Evolutionary conservation across 306 rosid genomes (phyloP).

Genomic region (Inga leiocalycina): DNA sequence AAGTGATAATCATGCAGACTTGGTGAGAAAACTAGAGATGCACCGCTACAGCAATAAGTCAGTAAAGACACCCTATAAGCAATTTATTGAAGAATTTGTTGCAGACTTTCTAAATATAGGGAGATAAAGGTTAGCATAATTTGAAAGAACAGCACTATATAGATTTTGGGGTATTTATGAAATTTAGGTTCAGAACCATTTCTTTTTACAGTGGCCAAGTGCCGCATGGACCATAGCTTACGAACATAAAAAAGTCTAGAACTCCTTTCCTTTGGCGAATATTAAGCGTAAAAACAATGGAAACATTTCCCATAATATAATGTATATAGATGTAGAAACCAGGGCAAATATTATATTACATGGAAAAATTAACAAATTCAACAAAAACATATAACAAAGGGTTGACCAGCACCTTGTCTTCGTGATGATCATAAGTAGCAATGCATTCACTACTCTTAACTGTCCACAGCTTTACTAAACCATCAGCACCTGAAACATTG

Average conservation of each 20-base stretch:
- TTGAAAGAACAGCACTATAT: constrained; percentile 15
- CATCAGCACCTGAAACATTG: constrained; percentile 82
- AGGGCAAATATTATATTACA: not conserved
- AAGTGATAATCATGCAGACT: not conserved
- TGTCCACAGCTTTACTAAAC: constrained; percentile 88
- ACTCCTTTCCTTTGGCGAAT: constrained; percentile 16
- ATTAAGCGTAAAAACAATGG: not conserved
- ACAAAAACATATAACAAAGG: constrained; percentile 16
- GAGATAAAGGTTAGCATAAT: not conserved
- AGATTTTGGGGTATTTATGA: constrained; percentile 12
- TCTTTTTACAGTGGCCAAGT: not conserved
- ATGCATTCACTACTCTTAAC: constrained; percentile 84
- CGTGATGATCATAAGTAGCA: constrained; percentile 87
- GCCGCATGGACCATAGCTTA: not conserved
- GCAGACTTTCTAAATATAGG: not conserved
- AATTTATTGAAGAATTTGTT: not conserved
- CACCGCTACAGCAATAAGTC: not conserved
- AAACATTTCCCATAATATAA: constrained; percentile 3
- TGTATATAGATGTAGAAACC: constrained; percentile 11
- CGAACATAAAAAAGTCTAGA: not conserved
- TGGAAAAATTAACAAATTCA: not conserved
- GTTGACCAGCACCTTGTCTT: constrained; percentile 71
- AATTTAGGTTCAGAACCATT: not conserved
- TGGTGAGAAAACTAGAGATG: not conserved
- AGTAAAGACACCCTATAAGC: not conserved